Evolutionary conservation across 352 stramenopile species (phyloP).

Genomic region (Phytopythium helicoides): DNA sequence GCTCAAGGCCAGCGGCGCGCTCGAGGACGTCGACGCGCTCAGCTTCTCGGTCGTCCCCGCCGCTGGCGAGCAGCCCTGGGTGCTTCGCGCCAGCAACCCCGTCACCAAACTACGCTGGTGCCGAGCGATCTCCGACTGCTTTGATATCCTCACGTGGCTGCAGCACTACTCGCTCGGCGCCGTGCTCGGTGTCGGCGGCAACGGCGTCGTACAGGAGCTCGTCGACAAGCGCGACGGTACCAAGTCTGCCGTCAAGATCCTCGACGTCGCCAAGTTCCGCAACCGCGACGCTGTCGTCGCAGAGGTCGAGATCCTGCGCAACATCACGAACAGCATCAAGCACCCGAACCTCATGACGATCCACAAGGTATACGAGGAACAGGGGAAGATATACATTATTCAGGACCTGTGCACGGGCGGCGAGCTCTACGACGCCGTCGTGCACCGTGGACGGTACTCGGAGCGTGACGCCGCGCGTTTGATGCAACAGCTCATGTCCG

Average conservation of each 20-base stretch:
- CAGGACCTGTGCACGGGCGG: slow-evolving; percentile 69
- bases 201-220: slow-evolving; percentile 65
- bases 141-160: slow-evolving; percentile 77
- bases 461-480: slow-evolving; percentile 60
- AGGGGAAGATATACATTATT: slow-evolving; percentile 79
- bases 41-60: slow-evolving; percentile 56
- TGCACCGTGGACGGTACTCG: slow-evolving; percentile 62
- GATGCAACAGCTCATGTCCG: slow-evolving; percentile 64
- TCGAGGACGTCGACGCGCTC: slow-evolving; percentile 51
- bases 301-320: slow-evolving; percentile 78
- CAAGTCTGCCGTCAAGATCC: slow-evolving; percentile 70
- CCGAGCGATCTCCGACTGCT: slow-evolving; percentile 61
- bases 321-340: slow-evolving; percentile 79
- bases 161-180: slow-evolving; percentile 65
- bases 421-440: slow-evolving; percentile 76
- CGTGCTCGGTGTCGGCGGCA: slow-evolving; percentile 70
- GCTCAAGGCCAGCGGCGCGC: slow-evolving; percentile 49
- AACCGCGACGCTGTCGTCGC: slow-evolving; percentile 64
- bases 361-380: slow-evolving; percentile 82
- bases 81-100: slow-evolving; percentile 48
- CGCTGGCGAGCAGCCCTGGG: slow-evolving; percentile 54
- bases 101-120: slow-evolving; percentile 62
- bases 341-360: slow-evolving; percentile 78
- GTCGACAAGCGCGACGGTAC: slow-evolving; percentile 53
- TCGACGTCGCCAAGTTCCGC: slow-evolving; percentile 77